Base-by-base conservation (phyloP, 495 filamentous ascomycete species). In the Penicillium dipodomyicola region DNA sequence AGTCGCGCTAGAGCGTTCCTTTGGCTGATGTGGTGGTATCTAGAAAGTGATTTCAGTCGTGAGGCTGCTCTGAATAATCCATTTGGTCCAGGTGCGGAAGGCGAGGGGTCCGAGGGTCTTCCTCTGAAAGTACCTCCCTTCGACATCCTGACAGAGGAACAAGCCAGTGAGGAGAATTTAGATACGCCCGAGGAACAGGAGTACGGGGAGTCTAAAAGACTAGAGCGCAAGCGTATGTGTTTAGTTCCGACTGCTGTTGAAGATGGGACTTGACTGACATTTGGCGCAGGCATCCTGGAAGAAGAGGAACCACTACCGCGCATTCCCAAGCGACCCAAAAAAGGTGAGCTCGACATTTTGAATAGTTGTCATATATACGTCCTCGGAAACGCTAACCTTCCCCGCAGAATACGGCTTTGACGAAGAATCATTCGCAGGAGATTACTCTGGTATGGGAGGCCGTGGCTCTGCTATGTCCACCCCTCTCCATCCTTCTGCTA, bases 21-120 rank as follows among this genome's bases (percentile, higher is more conserved):
- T 15, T 98, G 94, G 94, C 71, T 98, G 57, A 96, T 98, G 86
- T 98, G 94, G 94, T 96, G 90, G 78, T 97, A 98, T 70, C 78
- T 97, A n/a, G 95, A 98, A 73, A 93, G 92, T 49, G 89, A 97
- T 67, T 97, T 96, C 65, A 86, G 86, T 5, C 79, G 82, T 47
- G 88, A 96, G 59, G 89, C 87, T 52, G 90, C 91, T 39, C 75
- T 86, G 40, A 85, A 88, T 54, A 98, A 97, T 69, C 94, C 94
- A 0, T 98, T 96, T 65, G 94, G 95, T 3, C 69, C 84, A 1
- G 94, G 94, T 19, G 69, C 79, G 72, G 87, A 78, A 33, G 81
- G 77, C 40, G 77, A 83, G 52, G 78, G 65, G 71, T 85, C 74
- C 71, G 85, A 70, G 54, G 88, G 74, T 56, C 79, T 79, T 71